Evolutionary conservation across 2,329 filamentous ascomycete genomes (phyloP).

Genomic region (Fusarium neocosmosporiellum): DNA sequence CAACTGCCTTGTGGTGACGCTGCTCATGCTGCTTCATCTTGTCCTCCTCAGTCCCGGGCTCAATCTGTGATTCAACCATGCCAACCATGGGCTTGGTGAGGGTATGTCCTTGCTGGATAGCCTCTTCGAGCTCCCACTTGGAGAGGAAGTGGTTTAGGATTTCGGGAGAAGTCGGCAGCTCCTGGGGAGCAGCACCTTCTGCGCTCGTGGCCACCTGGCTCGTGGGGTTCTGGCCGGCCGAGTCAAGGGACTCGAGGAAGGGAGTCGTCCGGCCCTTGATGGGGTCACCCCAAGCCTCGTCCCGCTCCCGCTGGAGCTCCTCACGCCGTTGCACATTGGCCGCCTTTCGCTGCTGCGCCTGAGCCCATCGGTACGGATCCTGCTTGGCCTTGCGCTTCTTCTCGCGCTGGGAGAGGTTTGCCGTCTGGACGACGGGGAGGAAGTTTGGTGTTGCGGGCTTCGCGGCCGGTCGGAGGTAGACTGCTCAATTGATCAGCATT

Average conservation of each 20-base stretch:
- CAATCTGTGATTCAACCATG: constrained; percentile 50
- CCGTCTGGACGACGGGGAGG: constrained; percentile 72
- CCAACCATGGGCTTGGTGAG: constrained; percentile 70
- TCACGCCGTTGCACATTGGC: constrained; percentile 82
- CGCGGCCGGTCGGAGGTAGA: constrained; percentile 68
- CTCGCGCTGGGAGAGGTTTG: constrained; percentile 71
- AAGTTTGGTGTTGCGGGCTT: constrained; percentile 60
- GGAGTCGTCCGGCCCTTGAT: constrained; percentile 82
- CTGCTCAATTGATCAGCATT: constrained; percentile 53
- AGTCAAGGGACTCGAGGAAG: constrained; percentile 85
- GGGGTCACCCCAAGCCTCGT: constrained; percentile 77
- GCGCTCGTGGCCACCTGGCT: constrained; percentile 53
- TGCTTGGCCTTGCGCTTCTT: constrained; percentile 74
- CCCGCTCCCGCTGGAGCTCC: constrained; percentile 73
- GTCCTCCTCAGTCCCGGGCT: constrained; percentile 54
- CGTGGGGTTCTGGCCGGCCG: constrained; percentile 61
- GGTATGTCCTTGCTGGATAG: constrained; percentile 74
- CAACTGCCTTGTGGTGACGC: constrained; percentile 74
- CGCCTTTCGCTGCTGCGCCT: constrained; percentile 84
- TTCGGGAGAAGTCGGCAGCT: constrained; percentile 60
- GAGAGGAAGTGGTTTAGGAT: constrained; percentile 83
- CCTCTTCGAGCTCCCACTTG: constrained; percentile 72
- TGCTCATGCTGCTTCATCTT: constrained; percentile 59
- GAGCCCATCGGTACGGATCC: constrained; percentile 85
- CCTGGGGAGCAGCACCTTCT: constrained; percentile 56